Evolutionary conservation across 371 early-diverging fungal genomes (phyloP), one percentile per base, ranked within the genome.

Genomic region (Apophysomyces elegans): DNA sequence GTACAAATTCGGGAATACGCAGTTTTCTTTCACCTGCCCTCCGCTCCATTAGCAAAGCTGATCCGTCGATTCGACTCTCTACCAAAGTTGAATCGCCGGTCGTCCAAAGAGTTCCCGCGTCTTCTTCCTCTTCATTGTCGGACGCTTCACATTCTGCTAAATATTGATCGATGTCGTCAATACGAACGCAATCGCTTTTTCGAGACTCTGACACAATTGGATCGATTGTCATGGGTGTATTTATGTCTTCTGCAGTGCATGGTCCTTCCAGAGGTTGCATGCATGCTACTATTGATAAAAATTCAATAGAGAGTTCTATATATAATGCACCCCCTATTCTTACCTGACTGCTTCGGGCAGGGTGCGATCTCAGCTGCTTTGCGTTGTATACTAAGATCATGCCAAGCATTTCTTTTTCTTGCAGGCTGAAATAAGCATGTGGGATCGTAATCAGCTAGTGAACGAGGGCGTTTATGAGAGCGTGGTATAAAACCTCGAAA

Each of bases 1-100:
- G 61, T 11, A 77, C 70, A 61, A 80, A 80, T 37, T 58, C 71
- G 8, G 81, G 81, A 46, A 77, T 80, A 16, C 69, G 59, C 26
- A 74, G 65, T 57, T 69, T 70, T 9, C 50, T 59, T 56, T 70
- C 72, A 14, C 76, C 76, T 11, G 73, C 59, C 41, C 63, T 66
- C 39, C 69, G 63, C 60, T 77, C 76, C 69, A 77, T 62, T 18
- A 76, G 77, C 12, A 77, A 59, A 7, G 67, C 16, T 6, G 68
- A 62, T 7, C 73, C 75, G 64, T 75, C 68, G 12, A 75, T 50
- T 57, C 62, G 58, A 9, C 67, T 59, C 9, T 50, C 54, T 4
- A 50, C 21, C 16, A 50, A 21, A 0, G 54, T 50, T 7, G 54
- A 50, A 18, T 50, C 54, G 16, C 54, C 54, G 21, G 54, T 50